Evolutionary conservation across 2,329 filamentous ascomycete genomes (phyloP).

Genomic region (Colletotrichum sojae): DNA sequence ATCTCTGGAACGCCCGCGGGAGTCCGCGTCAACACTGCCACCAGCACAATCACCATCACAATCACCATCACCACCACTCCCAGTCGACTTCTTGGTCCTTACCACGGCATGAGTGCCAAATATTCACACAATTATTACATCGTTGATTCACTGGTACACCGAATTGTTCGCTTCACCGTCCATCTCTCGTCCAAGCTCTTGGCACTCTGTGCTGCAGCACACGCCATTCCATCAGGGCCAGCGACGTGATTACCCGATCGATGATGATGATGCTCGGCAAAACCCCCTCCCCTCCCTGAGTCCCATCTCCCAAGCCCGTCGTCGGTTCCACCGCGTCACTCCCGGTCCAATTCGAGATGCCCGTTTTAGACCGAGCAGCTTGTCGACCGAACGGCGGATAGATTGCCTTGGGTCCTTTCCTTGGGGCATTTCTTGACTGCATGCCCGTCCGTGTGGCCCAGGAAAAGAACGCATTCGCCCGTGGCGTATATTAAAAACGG

Average conservation of each 20-base stretch:
- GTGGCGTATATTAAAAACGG: conserved; percentile 6
- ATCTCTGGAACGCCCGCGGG: conserved; percentile 30
- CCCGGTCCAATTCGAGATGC: conserved; percentile 19
- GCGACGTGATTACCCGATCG: conserved; percentile 15
- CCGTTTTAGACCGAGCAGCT: conserved; percentile 18
- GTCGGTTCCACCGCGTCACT: conserved; percentile 22
- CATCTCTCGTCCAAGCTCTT: too few species aligned
- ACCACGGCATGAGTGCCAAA: too few species aligned
- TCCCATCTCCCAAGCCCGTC: conserved; percentile 11
- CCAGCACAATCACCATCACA: conserved; percentile 26
- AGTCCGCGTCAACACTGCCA: conserved; percentile 36
- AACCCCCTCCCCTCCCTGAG: background rate
- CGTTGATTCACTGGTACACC: too few species aligned
- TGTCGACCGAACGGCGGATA: conserved; percentile 11
- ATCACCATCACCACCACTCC: conserved; percentile 13
- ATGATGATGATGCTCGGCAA: background rate
- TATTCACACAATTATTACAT: too few species aligned
- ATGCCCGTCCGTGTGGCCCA: background rate
- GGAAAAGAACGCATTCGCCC: conserved; percentile 22
- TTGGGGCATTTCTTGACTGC: background rate
- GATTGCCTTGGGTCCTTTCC: conserved; percentile 17
- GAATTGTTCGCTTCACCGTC: too few species aligned
- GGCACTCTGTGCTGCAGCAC: background rate
- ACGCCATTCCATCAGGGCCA: background rate
- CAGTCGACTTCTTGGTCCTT: too few species aligned